Percentiles rank a stretch among this genome's conserved stretches.
These are phyloP conservation scores for Podila clonocystis DNA, from an alignment of 192 early-diverging fungal species.

Conservation along the genomic window DNA sequence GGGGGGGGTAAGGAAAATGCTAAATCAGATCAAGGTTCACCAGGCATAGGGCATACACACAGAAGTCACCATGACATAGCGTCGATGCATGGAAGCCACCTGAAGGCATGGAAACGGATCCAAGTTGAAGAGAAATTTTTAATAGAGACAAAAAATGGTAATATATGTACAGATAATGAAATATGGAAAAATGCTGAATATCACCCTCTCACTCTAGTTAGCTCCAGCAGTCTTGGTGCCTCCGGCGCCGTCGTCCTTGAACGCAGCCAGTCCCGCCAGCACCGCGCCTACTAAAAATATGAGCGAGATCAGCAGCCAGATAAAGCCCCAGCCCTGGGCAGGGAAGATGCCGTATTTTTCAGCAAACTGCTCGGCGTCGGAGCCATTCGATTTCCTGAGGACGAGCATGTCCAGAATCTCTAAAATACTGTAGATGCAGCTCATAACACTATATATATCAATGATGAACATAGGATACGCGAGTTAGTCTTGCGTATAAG, in stretches of 20 bases:
- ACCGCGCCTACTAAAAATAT: slow-evolving; percentile 84
- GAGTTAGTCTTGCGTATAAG: not conserved
- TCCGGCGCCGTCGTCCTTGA: slow-evolving; percentile 64
- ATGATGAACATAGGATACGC: not conserved
- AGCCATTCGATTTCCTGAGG: slow-evolving; percentile 90
- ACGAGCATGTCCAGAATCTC: slow-evolving; percentile 97
- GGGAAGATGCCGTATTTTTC: slow-evolving; percentile 77
- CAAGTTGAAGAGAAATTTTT: no score
- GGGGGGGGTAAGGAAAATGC: no score
- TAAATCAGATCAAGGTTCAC: no score
- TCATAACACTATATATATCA: slow-evolving; percentile 79
- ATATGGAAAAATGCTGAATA: not conserved
- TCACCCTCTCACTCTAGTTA: not conserved
- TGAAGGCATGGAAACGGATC: no score
- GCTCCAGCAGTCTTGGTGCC: not conserved
- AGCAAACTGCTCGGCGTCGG: slow-evolving; percentile 92
- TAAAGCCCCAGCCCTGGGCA: slow-evolving; percentile 86
- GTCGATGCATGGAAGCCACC: no score
- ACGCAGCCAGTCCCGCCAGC: slow-evolving; percentile 79
- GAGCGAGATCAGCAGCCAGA: slow-evolving; percentile 92
- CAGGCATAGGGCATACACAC: no score
- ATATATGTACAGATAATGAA: not conserved
- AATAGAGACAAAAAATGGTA: not conserved
- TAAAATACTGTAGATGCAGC: slow-evolving; percentile 90
- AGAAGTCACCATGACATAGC: no score